These are phyloP conservation scores for Cinnamomum chago DNA, from an alignment of 164 flowering plant genomes.

Conservation along the genomic window DNA sequence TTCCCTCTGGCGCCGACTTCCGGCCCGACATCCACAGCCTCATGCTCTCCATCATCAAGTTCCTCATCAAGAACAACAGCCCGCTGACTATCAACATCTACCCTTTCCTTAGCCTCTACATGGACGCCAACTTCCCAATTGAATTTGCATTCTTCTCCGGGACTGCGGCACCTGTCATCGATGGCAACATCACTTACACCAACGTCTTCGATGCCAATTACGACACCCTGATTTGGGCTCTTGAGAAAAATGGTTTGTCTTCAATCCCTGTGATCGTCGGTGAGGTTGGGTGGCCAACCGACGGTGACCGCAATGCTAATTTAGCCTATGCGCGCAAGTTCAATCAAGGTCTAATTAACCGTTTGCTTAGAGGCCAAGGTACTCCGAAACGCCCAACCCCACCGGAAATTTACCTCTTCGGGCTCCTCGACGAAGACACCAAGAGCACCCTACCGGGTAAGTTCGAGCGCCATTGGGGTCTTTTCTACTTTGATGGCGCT, in stretches of 20 bases:
- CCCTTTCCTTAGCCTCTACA: conserved; percentile 85
- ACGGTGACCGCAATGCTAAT: conserved; percentile 66
- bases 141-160: conserved; percentile 83
- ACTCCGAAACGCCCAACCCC: conserved; percentile 61
- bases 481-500: conserved; percentile 69
- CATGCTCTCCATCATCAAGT: conserved; percentile 68
- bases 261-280: conserved; percentile 67
- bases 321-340: conserved; percentile 50
- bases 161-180: conserved; percentile 46
- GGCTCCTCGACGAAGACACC: conserved; percentile 70
- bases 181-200: conserved; percentile 71
- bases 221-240: conserved; percentile 80
- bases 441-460: conserved; percentile 78
- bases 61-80: conserved; percentile 54
- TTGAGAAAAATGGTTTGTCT: conserved; percentile 70
- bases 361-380: conserved; percentile 49
- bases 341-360: conserved; percentile 66
- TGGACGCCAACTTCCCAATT: conserved; percentile 76
- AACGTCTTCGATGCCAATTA: conserved; percentile 88
- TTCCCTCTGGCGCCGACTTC: conserved; percentile 87
- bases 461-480: conserved; percentile 95
- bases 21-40: conserved; percentile 72
- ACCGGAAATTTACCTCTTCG: conserved; percentile 67
- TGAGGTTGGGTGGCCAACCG: conserved; percentile 95
- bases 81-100: conserved; percentile 87